Percentiles rank a stretch among this genome's conserved stretches.
These are phyloP conservation scores for Jacaranda mimosifolia DNA, from an alignment of 257 asterid genomes.

Conservation along the genomic window DNA sequence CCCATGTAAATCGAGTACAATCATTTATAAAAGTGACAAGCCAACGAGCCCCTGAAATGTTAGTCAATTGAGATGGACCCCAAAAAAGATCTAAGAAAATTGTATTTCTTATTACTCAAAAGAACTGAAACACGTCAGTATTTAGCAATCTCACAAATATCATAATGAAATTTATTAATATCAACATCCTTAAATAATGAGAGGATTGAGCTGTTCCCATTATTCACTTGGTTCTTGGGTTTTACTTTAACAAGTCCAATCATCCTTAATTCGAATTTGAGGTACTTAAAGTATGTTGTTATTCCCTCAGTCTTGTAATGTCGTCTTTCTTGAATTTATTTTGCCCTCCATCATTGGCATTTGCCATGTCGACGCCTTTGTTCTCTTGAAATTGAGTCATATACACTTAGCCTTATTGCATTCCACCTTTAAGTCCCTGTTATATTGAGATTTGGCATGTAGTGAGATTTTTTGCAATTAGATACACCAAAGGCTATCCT, in stretches of 20 bases:
- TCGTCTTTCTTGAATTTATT: not conserved
- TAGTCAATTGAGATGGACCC: not conserved
- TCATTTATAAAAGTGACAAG: not conserved
- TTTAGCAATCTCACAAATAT: constrained; percentile 25
- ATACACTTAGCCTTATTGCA: not conserved
- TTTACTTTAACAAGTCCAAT: constrained; percentile 32
- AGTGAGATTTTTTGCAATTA: not conserved
- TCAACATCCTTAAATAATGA: not conserved
- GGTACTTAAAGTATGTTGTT: not conserved
- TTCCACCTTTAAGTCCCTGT: not conserved
- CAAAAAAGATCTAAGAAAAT: not conserved
- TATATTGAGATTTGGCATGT: not conserved
- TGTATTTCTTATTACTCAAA: not conserved
- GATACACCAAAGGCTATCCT: too few relatives aligned
- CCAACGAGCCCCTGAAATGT: not conserved
- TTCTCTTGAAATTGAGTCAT: not conserved
- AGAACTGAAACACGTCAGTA: not conserved
- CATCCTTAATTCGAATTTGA: not conserved
- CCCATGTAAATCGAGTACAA: not conserved
- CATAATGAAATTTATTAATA: not conserved
- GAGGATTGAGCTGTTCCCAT: not conserved
- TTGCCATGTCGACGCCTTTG: not conserved
- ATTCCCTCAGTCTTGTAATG: not conserved
- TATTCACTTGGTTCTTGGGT: not conserved
- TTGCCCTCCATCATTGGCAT: not conserved